phyloP scores from a whole-genome alignment of 2,329 filamentous ascomycete genomes.

The Epichloe uncinata region DNA sequence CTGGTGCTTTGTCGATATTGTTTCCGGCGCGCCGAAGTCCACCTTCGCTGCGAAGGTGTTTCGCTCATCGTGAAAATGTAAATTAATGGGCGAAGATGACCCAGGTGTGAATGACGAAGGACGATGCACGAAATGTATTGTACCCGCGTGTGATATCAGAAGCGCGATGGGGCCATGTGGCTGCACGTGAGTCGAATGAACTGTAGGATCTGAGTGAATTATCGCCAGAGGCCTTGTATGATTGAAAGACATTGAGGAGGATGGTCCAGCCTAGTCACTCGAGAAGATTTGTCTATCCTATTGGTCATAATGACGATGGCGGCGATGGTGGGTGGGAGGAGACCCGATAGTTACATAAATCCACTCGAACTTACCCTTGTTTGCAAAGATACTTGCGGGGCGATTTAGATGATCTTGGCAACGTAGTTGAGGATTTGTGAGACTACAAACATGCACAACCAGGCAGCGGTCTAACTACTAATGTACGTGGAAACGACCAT shows the following conservation, averaged over 20 bases:
- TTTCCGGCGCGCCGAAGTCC: conserved; percentile 23
- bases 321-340: neutral
- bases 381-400: neutral
- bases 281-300: no score
- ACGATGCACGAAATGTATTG: neutral
- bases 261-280: neutral
- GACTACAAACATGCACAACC: neutral
- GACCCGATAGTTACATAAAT: conserved; percentile 4
- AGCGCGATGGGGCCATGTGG: neutral
- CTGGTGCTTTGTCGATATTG: conserved; percentile 28
- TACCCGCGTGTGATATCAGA: neutral
- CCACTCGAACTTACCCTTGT: neutral
- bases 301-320: neutral
- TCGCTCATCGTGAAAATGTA: conserved; percentile 3
- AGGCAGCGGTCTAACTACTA: neutral
- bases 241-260: neutral
- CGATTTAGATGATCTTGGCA: neutral
- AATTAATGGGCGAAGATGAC: neutral
- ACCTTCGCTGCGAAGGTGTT: conserved; percentile 5
- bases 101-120: neutral
- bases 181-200: neutral
- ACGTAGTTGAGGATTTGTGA: neutral
- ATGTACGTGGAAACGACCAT: neutral
- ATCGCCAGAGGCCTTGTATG: neutral
- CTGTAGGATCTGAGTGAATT: neutral